phyloP scores from a whole-genome alignment of 495 filamentous ascomycete species.

The Pyrenula aspistea region DNA sequence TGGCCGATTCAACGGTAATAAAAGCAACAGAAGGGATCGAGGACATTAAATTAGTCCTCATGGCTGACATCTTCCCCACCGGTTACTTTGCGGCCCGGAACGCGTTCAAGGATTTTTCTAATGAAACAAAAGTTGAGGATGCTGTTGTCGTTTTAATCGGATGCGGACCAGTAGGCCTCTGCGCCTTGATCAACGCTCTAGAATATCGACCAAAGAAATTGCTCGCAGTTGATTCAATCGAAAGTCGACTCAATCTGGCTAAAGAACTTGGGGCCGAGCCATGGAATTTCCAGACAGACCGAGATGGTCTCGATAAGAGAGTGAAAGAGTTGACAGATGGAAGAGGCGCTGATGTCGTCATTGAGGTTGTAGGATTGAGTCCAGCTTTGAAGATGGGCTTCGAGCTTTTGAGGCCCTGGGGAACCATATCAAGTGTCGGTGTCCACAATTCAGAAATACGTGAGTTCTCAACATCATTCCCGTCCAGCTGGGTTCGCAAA shows the following conservation, averaged over 20 bases:
- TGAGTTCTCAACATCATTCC: not conserved
- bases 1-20: slow-evolving; percentile 73
- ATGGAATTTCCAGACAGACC: slow-evolving; percentile 65
- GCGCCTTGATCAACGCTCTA: slow-evolving; percentile 72
- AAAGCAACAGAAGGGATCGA: slow-evolving; percentile 64
- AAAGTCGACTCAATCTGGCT: slow-evolving; percentile 66
- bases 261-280: slow-evolving; percentile 71
- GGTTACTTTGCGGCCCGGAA: slow-evolving; percentile 84
- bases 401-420: slow-evolving; percentile 79
- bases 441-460: slow-evolving; percentile 81
- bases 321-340: slow-evolving; percentile 71
- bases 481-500: not conserved
- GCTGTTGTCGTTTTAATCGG: slow-evolving; percentile 74
- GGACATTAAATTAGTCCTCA: slow-evolving; percentile 67
- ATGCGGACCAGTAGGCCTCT: slow-evolving; percentile 82
- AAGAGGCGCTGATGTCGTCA: slow-evolving; percentile 77
- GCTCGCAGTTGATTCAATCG: slow-evolving; percentile 76
- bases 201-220: slow-evolving; percentile 72
- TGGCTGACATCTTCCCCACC: slow-evolving; percentile 53
- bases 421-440: slow-evolving; percentile 76
- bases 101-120: slow-evolving; percentile 56
- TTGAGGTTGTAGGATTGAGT: slow-evolving; percentile 85
- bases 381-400: slow-evolving; percentile 73
- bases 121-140: slow-evolving; percentile 45
- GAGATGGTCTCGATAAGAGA: slow-evolving; percentile 52